These are phyloP conservation scores for Saccharomycopsis olivae DNA, from an alignment of 805 yeast genomes.

Conservation along the genomic window DNA sequence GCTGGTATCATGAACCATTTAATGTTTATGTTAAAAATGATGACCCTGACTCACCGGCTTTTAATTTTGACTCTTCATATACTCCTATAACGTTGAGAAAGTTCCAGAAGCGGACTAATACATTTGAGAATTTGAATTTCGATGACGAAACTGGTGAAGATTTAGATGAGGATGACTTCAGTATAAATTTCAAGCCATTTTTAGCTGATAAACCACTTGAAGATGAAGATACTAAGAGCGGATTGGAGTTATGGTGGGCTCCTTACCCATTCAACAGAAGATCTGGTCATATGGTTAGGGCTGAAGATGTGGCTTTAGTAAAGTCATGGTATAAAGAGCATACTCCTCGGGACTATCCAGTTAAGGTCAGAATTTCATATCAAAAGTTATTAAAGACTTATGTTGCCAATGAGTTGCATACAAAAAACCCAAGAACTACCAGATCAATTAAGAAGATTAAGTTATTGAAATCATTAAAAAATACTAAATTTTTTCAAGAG, in stretches of 20 bases:
- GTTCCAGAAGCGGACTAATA: slow-evolving; percentile 21
- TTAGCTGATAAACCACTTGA: slow-evolving; percentile 35
- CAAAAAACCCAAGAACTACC: slow-evolving; percentile 24
- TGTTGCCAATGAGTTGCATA: slow-evolving; percentile 63
- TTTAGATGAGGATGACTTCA: slow-evolving; percentile 30
- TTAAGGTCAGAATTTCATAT: slow-evolving; percentile 77
- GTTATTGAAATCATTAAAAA: slow-evolving; percentile 53
- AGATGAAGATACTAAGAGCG: slow-evolving; percentile 29
- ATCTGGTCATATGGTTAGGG: slow-evolving; percentile 62
- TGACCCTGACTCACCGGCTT: slow-evolving; percentile 42
- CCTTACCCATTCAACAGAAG: slow-evolving; percentile 78
- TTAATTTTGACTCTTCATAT: slow-evolving; percentile 40
- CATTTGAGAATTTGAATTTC: slow-evolving; percentile 16
- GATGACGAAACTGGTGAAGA: slow-evolving; percentile 16
- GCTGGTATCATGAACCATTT: slow-evolving; percentile 57
- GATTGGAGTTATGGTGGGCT: slow-evolving; percentile 61
- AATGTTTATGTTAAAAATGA: slow-evolving; percentile 37
- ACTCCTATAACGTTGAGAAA: slow-evolving; percentile 42
- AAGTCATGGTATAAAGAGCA: slow-evolving; percentile 75
- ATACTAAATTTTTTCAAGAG: slow-evolving; percentile 82
- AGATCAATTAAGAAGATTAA: slow-evolving; percentile 39
- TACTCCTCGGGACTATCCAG: slow-evolving; percentile 48
- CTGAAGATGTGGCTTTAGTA: slow-evolving; percentile 80
- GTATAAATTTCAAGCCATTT: slow-evolving; percentile 40
- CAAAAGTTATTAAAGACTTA: slow-evolving; percentile 75